Base-by-base conservation (phyloP, 2,329 filamentous ascomycete genomes). In the Aspergillus ochraceus region DNA sequence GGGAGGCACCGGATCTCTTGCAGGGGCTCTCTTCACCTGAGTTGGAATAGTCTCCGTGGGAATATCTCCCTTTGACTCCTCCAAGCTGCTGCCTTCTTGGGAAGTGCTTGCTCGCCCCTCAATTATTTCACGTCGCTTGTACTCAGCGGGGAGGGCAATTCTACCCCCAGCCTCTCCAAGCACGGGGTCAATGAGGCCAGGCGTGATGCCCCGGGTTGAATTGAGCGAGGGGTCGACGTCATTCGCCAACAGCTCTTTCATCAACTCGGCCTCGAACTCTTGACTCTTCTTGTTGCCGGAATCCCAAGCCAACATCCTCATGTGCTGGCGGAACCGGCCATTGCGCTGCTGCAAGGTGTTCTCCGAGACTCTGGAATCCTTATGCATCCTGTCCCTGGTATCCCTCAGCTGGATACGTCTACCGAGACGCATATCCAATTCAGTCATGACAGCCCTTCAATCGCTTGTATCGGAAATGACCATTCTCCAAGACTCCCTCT, bases 331-430 rank as follows among this genome's bases (percentile, higher is more conserved):
- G 54, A 72, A 73, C 9, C 71, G 52, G 8, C 68, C 69, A 9
- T 60, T 56, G 3, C 68, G 63, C 54, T 71, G 70, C 58, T 74
- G 70, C 26, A 29, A 9, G 26, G 26, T 29, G 2, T 74, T 74
- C 1, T 54, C 46, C 0, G 54, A 57, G 2, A 69, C 59, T 6
- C 60, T 50, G 14, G 64, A 68, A 0, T 60, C 60, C 0, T 62
- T 61, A 22, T 63, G 58, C 72, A 75, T 74, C 1, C 73, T 57
- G 10, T 65, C 66, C 0, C 60, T 64, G 30, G 75, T 72, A 51
- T 74, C 72, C 6, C 60, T 50, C 8, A 72, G 60, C 8, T 55
- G 58, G 52, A 74, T 70, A 4, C 70, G 65, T 8, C 60, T 52
- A 55, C 75, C 72, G 1, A 71, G 52, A 3, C 72, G 67, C 57